Percentiles rank a stretch among this genome's conserved stretches.
These are phyloP conservation scores for Dendrobium chrysotoxum DNA, from an alignment of 106 monocot species.

Conservation along the genomic window DNA sequence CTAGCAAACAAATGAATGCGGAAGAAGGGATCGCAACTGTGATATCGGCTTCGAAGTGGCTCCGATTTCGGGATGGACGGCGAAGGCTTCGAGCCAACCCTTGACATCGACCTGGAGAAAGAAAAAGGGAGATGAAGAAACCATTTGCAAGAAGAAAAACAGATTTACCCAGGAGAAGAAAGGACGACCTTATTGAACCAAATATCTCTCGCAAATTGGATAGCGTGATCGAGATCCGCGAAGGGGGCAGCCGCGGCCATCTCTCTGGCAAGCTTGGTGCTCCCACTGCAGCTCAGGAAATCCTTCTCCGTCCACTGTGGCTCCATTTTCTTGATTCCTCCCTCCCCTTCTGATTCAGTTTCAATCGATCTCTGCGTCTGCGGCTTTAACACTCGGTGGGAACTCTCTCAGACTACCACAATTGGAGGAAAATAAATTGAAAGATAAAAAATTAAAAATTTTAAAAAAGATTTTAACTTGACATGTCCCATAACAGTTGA, in stretches of 20 bases:
- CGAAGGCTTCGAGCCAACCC: slow-evolving; percentile 57
- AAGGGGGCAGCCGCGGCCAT: slow-evolving; percentile 49
- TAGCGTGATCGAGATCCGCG: slow-evolving; percentile 40
- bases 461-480: too few relatives aligned
- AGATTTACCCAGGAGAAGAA: not conserved
- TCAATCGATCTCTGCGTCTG: not conserved
- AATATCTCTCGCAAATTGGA: slow-evolving; percentile 44
- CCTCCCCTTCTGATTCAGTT: not conserved
- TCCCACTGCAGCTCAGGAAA: slow-evolving; percentile 44
- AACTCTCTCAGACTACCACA: too few relatives aligned
- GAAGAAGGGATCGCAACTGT: slow-evolving; percentile 16
- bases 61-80: slow-evolving; percentile 58
- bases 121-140: not conserved
- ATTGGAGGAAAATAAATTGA: too few relatives aligned
- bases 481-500: too few relatives aligned
- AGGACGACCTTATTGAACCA: slow-evolving; percentile 45
- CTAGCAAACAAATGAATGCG: not conserved
- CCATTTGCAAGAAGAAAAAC: not conserved
- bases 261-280: slow-evolving; percentile 45
- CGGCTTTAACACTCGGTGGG: too few relatives aligned
- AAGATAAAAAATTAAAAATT: too few relatives aligned
- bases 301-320: slow-evolving; percentile 13
- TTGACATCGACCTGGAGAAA: slow-evolving; percentile 41
- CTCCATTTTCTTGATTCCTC: slow-evolving; percentile 14
- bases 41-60: slow-evolving; percentile 39